Evolutionary conservation across 257 asterid genomes (phyloP), one percentile per base, ranked within the genome.

Genomic region (Gynochthodes officinalis): DNA sequence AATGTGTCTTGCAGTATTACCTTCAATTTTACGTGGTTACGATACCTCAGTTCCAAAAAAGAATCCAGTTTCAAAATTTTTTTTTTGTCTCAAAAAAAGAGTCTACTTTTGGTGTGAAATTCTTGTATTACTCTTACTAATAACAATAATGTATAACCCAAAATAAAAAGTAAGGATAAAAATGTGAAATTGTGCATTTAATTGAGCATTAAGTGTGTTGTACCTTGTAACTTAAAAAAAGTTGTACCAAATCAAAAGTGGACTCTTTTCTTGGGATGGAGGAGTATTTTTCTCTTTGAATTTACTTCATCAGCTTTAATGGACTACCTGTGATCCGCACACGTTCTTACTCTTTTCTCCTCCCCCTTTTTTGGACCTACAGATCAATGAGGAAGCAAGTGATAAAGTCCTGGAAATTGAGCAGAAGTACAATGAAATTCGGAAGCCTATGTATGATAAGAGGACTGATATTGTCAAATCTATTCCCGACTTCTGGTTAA

Each of bases 321-420:
- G 52, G n/a, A 35, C 42, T 21, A 16, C 32, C n/a, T 10, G 27
- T 27, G 23, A 52, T 40, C 33, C 49, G 32, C 28, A 53, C 28
- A 4, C 9, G 27, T 63, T 48, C 46, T 35, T 2, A 7, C 30
- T n/a, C n/a, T 61, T 67, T 77, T 42, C 23, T 76, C n/a, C n/a
- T n/a, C n/a, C n/a, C n/a, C n/a, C n/a, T n/a, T n/a, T 59, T 70
- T 64, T 74, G 69, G n/a, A n/a, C 57, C 78, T 75, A 50, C 90
- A 95, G 99, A 88, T 94, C 83, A 94, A 94, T 75, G 99, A 94
- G 84, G 93, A 88, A 73, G 98, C 96, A 63, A 89, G 96, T 80
- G 99, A 94, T 74, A 84, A 91, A 69, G 98, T 91, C 69, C 82
- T 94, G 89, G 96, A 88, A 82, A 81, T 94, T 71, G 98, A 94